A percentile compares a stretch with the other conserved stretches of the same genome.
Evolutionary conservation across 306 rosid genomes (phyloP).

Genomic region (Luffa acutangula): DNA sequence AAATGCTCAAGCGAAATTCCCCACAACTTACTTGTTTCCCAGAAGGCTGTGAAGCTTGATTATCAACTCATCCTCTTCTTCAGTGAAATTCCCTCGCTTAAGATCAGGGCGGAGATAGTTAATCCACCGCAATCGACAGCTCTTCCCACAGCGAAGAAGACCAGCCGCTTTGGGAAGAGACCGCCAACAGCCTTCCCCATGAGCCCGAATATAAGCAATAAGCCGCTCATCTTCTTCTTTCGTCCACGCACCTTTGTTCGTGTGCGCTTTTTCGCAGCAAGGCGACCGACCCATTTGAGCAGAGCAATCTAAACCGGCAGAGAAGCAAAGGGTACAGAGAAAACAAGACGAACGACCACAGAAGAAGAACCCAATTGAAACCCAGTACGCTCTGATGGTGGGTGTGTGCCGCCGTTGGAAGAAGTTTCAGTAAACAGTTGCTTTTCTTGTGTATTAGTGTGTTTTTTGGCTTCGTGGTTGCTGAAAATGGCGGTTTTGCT

Average conservation of each 20-base stretch:
- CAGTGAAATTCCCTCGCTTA: conserved; percentile 88
- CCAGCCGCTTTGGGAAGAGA: conserved; percentile 98
- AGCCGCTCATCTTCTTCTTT: conserved; percentile 95
- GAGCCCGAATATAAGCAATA: conserved; percentile 73
- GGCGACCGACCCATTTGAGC: conserved; percentile 81
- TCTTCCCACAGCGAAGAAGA: conserved; percentile 91
- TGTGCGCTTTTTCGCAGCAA: conserved; percentile 95
- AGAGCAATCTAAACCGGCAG: too few species aligned
- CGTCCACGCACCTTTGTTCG: conserved; percentile 99
- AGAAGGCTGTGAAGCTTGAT: conserved; percentile 95
- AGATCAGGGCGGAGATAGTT: conserved; percentile 96
- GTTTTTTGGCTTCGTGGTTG: background rate
- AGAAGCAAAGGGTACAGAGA: background rate
- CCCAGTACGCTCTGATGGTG: background rate
- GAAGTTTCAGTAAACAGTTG: background rate
- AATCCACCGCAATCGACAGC: conserved; percentile 96
- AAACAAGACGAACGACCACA: background rate
- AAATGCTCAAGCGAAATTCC: background rate
- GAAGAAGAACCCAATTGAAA: background rate
- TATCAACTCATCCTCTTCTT: conserved; percentile 93
- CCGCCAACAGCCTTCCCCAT: conserved; percentile 96
- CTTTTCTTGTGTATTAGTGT: background rate
- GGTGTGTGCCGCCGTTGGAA: background rate
- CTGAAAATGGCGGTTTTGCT: conserved; percentile 13
- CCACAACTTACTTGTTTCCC: conserved; percentile 67